These are phyloP conservation scores for Bertia moriformis DNA, from an alignment of 2,329 filamentous ascomycete genomes.

Conservation along the genomic window DNA sequence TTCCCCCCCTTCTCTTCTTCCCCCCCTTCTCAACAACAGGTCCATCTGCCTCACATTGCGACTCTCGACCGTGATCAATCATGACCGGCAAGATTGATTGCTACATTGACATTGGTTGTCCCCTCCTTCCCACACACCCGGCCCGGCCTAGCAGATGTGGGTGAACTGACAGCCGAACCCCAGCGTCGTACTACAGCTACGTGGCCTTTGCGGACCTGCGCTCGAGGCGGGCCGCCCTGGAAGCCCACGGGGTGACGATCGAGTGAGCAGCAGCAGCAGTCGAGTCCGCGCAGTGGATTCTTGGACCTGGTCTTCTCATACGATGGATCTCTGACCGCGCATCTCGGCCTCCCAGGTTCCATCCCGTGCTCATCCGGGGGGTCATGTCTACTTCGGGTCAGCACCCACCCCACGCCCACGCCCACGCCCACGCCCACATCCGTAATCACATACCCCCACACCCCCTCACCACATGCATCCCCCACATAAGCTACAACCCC, in stretches of 20 bases:
- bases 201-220: constrained; percentile 40
- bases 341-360: constrained; percentile 33
- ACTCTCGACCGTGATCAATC: too few relatives aligned
- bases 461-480: too few relatives aligned
- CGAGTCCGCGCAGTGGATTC: background rate
- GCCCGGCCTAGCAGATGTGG: background rate
- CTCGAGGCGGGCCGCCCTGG: constrained; percentile 35
- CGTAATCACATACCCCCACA: too few relatives aligned
- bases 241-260: constrained; percentile 43
- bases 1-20: too few relatives aligned
- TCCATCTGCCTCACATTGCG: too few relatives aligned
- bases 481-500: background rate
- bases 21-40: too few relatives aligned
- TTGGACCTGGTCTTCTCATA: constrained; percentile 2
- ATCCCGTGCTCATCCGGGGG: constrained; percentile 59
- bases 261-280: constrained; percentile 34
- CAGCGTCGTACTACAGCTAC: constrained; percentile 53
- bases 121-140: background rate
- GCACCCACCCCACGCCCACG: too few relatives aligned
- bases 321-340: background rate
- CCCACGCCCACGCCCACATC: too few relatives aligned
- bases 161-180: background rate
- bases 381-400: constrained; percentile 45
- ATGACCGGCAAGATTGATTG: constrained; percentile 51
- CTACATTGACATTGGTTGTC: constrained; percentile 52